Evolutionary conservation across 2,329 filamentous ascomycete species (phyloP).

Genomic region (Macroventuria anomochaeta): DNA sequence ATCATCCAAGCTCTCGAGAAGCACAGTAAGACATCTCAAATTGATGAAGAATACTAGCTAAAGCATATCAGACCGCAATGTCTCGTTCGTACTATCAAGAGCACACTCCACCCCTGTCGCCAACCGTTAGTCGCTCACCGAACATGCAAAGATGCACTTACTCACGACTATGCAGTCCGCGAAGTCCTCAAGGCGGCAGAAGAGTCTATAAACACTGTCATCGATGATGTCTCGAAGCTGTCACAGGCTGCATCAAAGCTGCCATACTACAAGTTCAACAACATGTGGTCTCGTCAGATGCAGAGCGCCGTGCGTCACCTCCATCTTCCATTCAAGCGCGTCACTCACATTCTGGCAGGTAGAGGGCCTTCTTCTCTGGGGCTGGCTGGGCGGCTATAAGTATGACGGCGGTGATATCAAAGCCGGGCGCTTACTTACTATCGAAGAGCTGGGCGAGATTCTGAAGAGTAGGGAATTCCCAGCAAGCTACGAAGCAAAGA

Average conservation of each 20-base stretch:
- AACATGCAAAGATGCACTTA: conserved; percentile 14
- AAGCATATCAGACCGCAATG: conserved; percentile 66
- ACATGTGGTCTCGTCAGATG: conserved; percentile 81
- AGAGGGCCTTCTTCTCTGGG: conserved; percentile 66
- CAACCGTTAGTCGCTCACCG: conserved; percentile 57
- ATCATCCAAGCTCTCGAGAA: conserved; percentile 84
- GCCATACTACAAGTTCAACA: conserved; percentile 98
- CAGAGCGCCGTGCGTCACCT: conserved; percentile 71
- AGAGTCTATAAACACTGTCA: conserved; percentile 72
- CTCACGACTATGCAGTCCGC: conserved; percentile 61
- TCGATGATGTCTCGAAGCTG: conserved; percentile 73
- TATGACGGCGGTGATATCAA: conserved; percentile 59
- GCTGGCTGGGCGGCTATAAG: conserved; percentile 80
- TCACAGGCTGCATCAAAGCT: conserved; percentile 77
- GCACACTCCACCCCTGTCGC: conserved; percentile 84
- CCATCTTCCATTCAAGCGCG: background rate
- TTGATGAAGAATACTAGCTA: background rate
- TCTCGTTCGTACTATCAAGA: conserved; percentile 82
- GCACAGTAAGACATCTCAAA: conserved; percentile 58
- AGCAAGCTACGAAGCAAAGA: background rate
- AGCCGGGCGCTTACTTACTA: conserved; percentile 74
- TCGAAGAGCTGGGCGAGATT: conserved; percentile 83
- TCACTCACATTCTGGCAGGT: conserved; percentile 50
- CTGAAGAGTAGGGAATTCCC: conserved; percentile 66
- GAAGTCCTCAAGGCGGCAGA: conserved; percentile 74